Evolutionary conservation across 2,329 filamentous ascomycete species (phyloP).

Genomic region (Ramularia collo-cygni): DNA sequence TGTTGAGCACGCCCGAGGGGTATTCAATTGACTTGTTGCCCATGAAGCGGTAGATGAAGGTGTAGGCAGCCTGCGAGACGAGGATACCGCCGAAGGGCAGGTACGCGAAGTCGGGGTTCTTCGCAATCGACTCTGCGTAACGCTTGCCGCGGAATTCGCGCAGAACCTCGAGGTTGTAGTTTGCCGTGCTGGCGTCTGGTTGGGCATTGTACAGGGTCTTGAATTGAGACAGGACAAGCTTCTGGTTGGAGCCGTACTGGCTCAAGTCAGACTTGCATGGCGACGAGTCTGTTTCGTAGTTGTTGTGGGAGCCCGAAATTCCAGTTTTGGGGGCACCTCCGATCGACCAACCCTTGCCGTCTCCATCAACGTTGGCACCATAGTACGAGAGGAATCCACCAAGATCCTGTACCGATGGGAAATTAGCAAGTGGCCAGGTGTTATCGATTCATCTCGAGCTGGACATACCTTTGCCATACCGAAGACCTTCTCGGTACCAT

Average conservation of each 20-base stretch:
- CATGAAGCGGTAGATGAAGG: conserved; percentile 35
- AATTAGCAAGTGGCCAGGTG: no score
- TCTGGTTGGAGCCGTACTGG: conserved; percentile 20
- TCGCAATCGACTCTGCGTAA: conserved; percentile 25
- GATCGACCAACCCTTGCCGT: conserved; percentile 18
- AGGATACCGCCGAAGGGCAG: conserved; percentile 24
- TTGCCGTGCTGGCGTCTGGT: conserved; percentile 19
- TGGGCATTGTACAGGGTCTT: conserved; percentile 23
- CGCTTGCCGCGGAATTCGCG: conserved; percentile 23
- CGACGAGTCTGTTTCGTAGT: conserved; percentile 27
- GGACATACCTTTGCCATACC: conserved; percentile 22
- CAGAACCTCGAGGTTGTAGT: conserved; percentile 29
- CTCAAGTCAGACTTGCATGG: conserved; percentile 29
- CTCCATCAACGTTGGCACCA: conserved; percentile 21
- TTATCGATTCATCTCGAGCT: conserved; percentile 3
- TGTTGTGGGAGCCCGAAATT: conserved; percentile 1
- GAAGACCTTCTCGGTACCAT: conserved; percentile 23
- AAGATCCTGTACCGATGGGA: conserved; percentile 10
- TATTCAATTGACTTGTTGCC: conserved; percentile 34
- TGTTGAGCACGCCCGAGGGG: conserved; percentile 32
- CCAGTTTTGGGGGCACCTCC: conserved; percentile 8
- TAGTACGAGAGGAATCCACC: conserved; percentile 22
- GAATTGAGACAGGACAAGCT: conserved; percentile 18
- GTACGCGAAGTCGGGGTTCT: conserved; percentile 26
- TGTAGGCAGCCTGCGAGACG: conserved; percentile 27